Conservation (phyloP, 179 eudicot species). For the Corrigiola litoralis region DNA sequence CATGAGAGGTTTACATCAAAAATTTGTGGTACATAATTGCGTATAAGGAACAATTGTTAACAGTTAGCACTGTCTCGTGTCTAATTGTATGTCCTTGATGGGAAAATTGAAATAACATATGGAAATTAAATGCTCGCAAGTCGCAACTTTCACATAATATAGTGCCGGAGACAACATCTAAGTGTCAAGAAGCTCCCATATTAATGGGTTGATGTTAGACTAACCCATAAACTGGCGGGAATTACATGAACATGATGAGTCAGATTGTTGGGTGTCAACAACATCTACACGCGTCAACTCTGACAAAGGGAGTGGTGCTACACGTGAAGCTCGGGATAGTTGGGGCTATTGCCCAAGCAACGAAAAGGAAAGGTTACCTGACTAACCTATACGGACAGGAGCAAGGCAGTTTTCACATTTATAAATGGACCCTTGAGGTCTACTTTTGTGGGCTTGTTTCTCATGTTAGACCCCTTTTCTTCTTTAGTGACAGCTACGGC, state of each 20-base stretch:
- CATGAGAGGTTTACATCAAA: too few relatives aligned
- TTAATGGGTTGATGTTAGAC: too few relatives aligned
- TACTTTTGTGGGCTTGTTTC: constrained; percentile 22
- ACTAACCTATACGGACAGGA: background rate
- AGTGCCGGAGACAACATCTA: too few relatives aligned
- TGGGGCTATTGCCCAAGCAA: constrained; percentile 14
- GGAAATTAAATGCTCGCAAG: too few relatives aligned
- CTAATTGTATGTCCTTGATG: too few relatives aligned
- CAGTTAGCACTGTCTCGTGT: too few relatives aligned
- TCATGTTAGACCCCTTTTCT: constrained; percentile 3
- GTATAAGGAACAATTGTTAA: too few relatives aligned
- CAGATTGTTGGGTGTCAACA: background rate
- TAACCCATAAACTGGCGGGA: background rate
- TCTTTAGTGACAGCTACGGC: background rate
- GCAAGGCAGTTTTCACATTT: constrained; percentile 19
- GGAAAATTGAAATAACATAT: too few relatives aligned
- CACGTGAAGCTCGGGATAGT: constrained; percentile 21
- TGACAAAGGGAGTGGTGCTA: constrained; percentile 2
- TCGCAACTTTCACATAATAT: too few relatives aligned
- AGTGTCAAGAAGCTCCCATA: too few relatives aligned
- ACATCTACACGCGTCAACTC: constrained; percentile 12
- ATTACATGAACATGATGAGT: background rate
- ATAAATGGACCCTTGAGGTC: constrained; percentile 14
- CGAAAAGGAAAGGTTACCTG: background rate
- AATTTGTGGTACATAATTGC: too few relatives aligned